Percentiles rank a stretch among this genome's conserved stretches.
Conservation (phyloP, 169 alveolate species). For the Plasmodium knowlesi region DNA sequence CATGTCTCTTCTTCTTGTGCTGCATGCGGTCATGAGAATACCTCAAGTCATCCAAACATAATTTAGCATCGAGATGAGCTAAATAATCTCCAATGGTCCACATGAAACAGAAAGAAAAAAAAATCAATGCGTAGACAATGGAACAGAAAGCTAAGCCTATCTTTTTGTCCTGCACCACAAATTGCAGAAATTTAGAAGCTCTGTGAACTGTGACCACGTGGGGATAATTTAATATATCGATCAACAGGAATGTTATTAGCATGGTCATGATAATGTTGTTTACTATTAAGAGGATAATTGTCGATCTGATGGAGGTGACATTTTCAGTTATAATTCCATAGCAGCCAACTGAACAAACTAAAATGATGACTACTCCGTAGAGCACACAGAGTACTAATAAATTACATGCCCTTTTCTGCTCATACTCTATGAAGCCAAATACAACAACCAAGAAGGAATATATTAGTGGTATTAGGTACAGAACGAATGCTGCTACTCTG, state of each 20-base stretch:
- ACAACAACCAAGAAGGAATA: constrained; percentile 37
- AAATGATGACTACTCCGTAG: constrained; percentile 51
- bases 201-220: constrained; percentile 63
- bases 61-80: constrained; percentile 61
- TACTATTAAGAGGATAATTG: constrained; percentile 61
- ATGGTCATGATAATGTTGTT: constrained; percentile 74
- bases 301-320: constrained; percentile 65
- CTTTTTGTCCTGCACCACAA: constrained; percentile 42
- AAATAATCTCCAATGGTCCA: constrained; percentile 73
- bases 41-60: constrained; percentile 63
- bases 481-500: constrained; percentile 60
- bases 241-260: constrained; percentile 61
- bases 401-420: constrained; percentile 20
- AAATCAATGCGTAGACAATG: constrained; percentile 36
- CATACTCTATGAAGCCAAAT: constrained; percentile 58
- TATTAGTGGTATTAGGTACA: constrained; percentile 51
- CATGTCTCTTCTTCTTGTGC: constrained; percentile 24
- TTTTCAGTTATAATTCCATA: constrained; percentile 51
- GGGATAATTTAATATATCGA: constrained; percentile 54
- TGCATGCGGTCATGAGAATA: constrained; percentile 43
- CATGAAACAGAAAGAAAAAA: constrained; percentile 74
- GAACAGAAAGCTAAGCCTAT: constrained; percentile 58
- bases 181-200: constrained; percentile 65
- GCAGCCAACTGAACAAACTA: constrained; percentile 65
- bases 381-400: constrained; percentile 18